phyloP scores from a whole-genome alignment of 164 flowering plant genomes.

The Houttuynia cordata region DNA sequence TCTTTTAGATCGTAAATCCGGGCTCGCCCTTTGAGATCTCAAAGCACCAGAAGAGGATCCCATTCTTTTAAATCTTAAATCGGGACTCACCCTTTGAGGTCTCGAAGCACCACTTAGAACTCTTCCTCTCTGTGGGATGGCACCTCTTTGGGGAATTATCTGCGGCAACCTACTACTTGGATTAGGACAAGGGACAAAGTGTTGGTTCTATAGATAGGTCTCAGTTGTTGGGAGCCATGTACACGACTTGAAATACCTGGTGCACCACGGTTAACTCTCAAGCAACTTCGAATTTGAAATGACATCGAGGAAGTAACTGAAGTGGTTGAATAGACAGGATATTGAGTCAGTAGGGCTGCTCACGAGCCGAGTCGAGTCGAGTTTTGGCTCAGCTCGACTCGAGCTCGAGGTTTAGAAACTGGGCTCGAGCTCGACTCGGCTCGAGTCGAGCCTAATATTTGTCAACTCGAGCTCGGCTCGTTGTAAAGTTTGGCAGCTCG shows the following conservation, averaged over 20 bases:
- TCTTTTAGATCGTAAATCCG: too few relatives aligned
- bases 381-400: too few relatives aligned
- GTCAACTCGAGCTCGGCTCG: too few relatives aligned
- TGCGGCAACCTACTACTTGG: conserved; percentile 2
- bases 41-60: too few relatives aligned
- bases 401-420: too few relatives aligned
- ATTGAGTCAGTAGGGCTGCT: too few relatives aligned
- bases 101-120: conserved; percentile 10
- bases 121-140: conserved; percentile 9
- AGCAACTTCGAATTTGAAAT: conserved; percentile 19
- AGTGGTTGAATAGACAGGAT: conserved; percentile 7
- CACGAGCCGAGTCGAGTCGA: too few relatives aligned
- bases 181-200: conserved; percentile 10
- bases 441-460: too few relatives aligned
- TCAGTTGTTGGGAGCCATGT: conserved; percentile 11
- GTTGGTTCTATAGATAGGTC: conserved; percentile 11
- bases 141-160: not conserved
- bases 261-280: conserved; percentile 13
- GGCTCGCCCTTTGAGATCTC: too few relatives aligned
- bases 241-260: conserved; percentile 17
- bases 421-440: too few relatives aligned
- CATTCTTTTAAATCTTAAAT: conserved; percentile 13
- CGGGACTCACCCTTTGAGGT: conserved; percentile 10
- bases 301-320: conserved; percentile 14
- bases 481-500: too few relatives aligned